phyloP scores from a whole-genome alignment of 805 yeast species.

The Metschnikowia sp. region DNA sequence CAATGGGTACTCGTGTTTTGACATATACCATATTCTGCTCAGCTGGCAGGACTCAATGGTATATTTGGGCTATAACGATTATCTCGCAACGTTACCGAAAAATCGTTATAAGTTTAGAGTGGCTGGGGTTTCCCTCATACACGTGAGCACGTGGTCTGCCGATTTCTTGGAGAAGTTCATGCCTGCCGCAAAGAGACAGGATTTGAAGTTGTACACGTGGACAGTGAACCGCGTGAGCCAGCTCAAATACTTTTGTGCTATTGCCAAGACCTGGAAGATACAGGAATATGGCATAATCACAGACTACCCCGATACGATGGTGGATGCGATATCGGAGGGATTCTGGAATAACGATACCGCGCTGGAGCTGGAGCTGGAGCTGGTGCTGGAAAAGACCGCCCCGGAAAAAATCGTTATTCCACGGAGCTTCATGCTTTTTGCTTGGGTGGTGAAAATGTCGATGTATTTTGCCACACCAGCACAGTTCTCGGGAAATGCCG shows the following conservation, averaged over 20 bases:
- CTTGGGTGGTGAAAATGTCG: constrained; percentile 6
- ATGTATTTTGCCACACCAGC: constrained; percentile 2
- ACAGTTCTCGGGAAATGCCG: neutral
- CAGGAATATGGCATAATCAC: constrained; percentile 35
- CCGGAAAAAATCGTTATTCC: neutral
- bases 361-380: neutral
- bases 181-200: constrained; percentile 32
- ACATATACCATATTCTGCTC: constrained; percentile 35
- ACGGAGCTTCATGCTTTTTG: neutral
- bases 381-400: neutral
- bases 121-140: constrained; percentile 37
- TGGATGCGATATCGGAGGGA: constrained; percentile 6
- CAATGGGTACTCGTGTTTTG: constrained; percentile 26
- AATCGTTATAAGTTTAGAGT: constrained; percentile 21
- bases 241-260: constrained; percentile 28
- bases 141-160: constrained; percentile 36
- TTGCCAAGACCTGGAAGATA: constrained; percentile 25
- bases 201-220: constrained; percentile 37
- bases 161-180: constrained; percentile 34
- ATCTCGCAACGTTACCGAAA: constrained; percentile 22
- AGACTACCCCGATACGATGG: constrained; percentile 37
- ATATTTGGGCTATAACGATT: constrained; percentile 35
- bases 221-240: constrained; percentile 37
- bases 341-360: neutral
- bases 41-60: constrained; percentile 32